Evolutionary conservation across 805 yeast species (phyloP).

Genomic region (Cyberlindnera amylophila): DNA sequence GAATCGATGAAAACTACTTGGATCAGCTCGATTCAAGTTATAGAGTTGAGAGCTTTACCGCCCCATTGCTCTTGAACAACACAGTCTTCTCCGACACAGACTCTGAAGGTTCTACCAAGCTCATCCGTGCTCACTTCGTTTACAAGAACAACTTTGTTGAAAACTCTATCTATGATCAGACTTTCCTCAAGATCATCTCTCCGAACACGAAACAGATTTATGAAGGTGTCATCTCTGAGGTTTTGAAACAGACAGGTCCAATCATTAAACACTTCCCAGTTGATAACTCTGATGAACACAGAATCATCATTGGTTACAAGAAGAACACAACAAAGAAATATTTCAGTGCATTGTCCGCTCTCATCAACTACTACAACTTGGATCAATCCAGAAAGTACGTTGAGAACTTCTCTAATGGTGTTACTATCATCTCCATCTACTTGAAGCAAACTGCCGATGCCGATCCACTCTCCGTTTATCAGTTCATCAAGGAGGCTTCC

Average conservation of each 20-base stretch:
- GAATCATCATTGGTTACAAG: constrained; percentile 85
- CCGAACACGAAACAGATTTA: constrained; percentile 76
- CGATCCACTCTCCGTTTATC: constrained; percentile 68
- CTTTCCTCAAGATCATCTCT: constrained; percentile 75
- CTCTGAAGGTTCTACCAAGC: constrained; percentile 34
- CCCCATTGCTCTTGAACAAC: constrained; percentile 46
- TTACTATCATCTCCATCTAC: constrained; percentile 83
- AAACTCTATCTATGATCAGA: constrained; percentile 65
- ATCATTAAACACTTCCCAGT: constrained; percentile 83
- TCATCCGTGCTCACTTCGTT: constrained; percentile 73
- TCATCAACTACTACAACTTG: constrained; percentile 85
- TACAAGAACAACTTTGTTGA: constrained; percentile 61
- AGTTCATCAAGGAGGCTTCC: constrained; percentile 91
- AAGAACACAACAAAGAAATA: constrained; percentile 82
- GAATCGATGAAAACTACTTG: constrained; percentile 79
- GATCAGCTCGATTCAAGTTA: constrained; percentile 51
- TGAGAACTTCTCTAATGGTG: constrained; percentile 89
- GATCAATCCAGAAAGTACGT: constrained; percentile 85
- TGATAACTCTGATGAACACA: constrained; percentile 75
- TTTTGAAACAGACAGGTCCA: constrained; percentile 73
- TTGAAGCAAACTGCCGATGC: constrained; percentile 57
- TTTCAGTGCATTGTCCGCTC: constrained; percentile 79
- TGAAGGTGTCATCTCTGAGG: constrained; percentile 64
- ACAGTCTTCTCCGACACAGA: constrained; percentile 24
- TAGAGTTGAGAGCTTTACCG: constrained; percentile 75